Evolutionary conservation across 306 rosid species (phyloP), one percentile per base, ranked within the genome.

Genomic region (Rosa persica): DNA sequence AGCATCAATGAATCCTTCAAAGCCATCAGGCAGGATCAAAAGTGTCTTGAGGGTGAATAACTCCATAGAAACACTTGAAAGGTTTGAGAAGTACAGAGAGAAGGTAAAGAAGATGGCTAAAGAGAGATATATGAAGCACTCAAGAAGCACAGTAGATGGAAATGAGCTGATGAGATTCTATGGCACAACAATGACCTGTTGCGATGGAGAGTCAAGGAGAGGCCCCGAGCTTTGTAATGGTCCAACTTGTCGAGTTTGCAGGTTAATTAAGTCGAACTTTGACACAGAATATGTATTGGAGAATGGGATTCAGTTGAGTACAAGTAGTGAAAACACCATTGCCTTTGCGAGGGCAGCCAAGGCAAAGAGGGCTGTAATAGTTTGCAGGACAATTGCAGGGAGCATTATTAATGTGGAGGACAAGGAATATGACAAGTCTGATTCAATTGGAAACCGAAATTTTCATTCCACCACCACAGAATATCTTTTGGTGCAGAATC

Each of bases 381-480:
- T 92, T 85, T 92, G 96, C 83, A 83, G 93, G 83, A 78, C 86
- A 78, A 90, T 92, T 82, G 96, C 93, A 25, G 92, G 97, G 78
- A 80, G 77, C 67, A 57, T 80, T 57, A 70, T 47, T 20, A 73
- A 77, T 46, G 78, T 72, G 70, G 58, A 67, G 66, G 80, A 74
- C 79, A 79, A 78, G 69, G 83, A 80, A 67, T 47, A 62, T 76
- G 82, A 79, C 69, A 77, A 75, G 52, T 73, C 46, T 77, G 66
- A 81, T 55, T 57, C 74, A 60, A 77, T 12, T 51, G 78, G 81
- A 36, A 60, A 71, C 57, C 83, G 66, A 54, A 81, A 81, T 36
- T 82, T 68, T 80, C 81, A 73, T 66, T 70, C 76, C 77, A 81
- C 80, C 67, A 80, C 81, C 66, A 80, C 86, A 20, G 88, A 84